Base-by-base conservation (phyloP, 2,329 filamentous ascomycete species). In the Westerdykella ornata region DNA sequence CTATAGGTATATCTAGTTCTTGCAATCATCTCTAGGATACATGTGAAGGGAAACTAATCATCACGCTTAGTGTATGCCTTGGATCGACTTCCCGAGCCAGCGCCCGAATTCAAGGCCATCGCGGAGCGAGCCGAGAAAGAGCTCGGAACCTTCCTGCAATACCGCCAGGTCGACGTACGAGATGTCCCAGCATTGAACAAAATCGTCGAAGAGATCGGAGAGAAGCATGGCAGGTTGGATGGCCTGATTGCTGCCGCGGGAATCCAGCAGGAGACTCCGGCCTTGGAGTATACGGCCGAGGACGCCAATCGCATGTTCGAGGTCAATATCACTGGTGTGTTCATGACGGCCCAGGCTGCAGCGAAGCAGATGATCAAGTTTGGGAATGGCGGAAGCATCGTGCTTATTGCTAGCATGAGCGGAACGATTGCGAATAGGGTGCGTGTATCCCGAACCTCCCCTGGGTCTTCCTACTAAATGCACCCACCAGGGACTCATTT, bases 241-340 rank as follows among this genome's bases (percentile, higher is more conserved):
- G 88, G 88, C 0, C 69, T 94, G 41, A 79, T 95, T 36, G 81
- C 82, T 0, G 81, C 81, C 0, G 83, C 82, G 0, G 82, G 81
- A 1, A 85, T 88, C 54, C 86, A 94, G 68, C 84, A 94, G 66
- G 87, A 94, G 68, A 88, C 81, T 0, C 69, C 85, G 0, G 88
- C 89, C 1, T 72, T 95, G 41, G 87, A 94, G 37, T 94, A 94
- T 62, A 72, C 72, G 1, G 70, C 73, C 39, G 73, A 78, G 57
- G 77, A 81, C 51, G 72, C 75, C 41, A 80, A 80, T 52, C 72
- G 68, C 42, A 81, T 82, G 77, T 75, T 81, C 46, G 75, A 78
- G 51, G 68, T 80, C 48, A 80, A 80, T 52, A 69, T 80, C 37
- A 80, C 76, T 0, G 78, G 78, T 8, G 75, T 76, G 5, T 76